A percentile compares a stretch with the other conserved stretches of the same genome.
These are phyloP conservation scores for Pythium diclinum DNA, from an alignment of 352 stramenopile species.

Conservation along the genomic window DNA sequence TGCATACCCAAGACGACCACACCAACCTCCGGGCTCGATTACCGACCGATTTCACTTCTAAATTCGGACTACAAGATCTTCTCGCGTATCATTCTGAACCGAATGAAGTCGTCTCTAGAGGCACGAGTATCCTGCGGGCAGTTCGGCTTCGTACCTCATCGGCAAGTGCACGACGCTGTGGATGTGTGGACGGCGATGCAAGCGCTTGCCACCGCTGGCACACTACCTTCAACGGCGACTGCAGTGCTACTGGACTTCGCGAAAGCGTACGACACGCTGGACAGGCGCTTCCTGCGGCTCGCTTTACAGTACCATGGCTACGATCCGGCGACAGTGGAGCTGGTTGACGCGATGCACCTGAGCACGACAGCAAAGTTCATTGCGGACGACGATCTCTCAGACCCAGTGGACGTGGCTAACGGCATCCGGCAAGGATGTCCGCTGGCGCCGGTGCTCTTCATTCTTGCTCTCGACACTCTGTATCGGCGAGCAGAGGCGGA, in stretches of 20 bases:
- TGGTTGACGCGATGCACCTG: slow-evolving; percentile 5
- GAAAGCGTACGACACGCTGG: slow-evolving; percentile 15
- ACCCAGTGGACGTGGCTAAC: background rate
- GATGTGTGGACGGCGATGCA: slow-evolving; percentile 14
- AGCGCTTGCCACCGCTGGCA: background rate
- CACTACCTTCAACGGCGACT: background rate
- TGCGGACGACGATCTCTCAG: background rate
- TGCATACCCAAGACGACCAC: slow-evolving; percentile 1
- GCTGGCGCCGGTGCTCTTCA: slow-evolving; percentile 6
- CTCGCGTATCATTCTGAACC: background rate
- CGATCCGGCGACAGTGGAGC: background rate
- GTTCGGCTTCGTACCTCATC: slow-evolving; percentile 10
- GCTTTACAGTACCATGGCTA: background rate
- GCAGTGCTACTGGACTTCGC: slow-evolving; percentile 8
- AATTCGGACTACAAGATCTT: slow-evolving; percentile 24
- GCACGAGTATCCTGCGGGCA: background rate
- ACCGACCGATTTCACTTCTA: slow-evolving; percentile 5
- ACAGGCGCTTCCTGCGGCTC: background rate
- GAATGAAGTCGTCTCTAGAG: background rate
- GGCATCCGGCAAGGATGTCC: slow-evolving; percentile 16
- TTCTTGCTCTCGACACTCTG: slow-evolving; percentile 6
- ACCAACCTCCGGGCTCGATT: slow-evolving; percentile 7
- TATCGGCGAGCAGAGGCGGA: slow-evolving; percentile 7
- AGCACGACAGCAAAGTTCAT: slow-evolving; percentile 1
- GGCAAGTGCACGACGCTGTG: slow-evolving; percentile 11